A percentile compares a stretch with the other conserved stretches of the same genome.
phyloP scores from a whole-genome alignment of 768 basidiomycete species.

The Lyophyllum semitale region DNA sequence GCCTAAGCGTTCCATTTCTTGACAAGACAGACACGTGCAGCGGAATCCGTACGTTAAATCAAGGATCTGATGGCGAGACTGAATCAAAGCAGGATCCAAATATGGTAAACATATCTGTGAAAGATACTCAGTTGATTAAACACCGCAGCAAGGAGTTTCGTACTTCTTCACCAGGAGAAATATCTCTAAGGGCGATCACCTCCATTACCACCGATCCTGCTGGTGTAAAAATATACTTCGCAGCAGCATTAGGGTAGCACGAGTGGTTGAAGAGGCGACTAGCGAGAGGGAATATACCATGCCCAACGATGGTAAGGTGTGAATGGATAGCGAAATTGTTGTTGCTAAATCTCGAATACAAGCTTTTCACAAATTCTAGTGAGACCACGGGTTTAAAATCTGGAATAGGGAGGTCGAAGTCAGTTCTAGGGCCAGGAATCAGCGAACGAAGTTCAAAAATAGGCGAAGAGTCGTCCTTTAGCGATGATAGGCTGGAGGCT shows the following conservation, averaged over 20 bases:
- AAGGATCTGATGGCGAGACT: constrained; percentile 61
- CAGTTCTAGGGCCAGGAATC: constrained; percentile 40
- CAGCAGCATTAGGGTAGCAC: constrained; percentile 71
- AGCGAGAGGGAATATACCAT: constrained; percentile 76
- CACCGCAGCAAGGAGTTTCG: constrained; percentile 3
- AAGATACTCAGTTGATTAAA: background rate
- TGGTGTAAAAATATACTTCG: constrained; percentile 52
- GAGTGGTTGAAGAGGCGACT: constrained; percentile 86
- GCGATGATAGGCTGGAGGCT: constrained; percentile 14
- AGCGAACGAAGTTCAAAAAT: constrained; percentile 43
- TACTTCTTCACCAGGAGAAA: constrained; percentile 68
- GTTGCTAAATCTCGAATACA: constrained; percentile 71
- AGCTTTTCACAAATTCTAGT: constrained; percentile 23
- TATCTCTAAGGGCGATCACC: constrained; percentile 61
- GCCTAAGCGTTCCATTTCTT: constrained; percentile 38
- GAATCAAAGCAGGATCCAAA: constrained; percentile 72
- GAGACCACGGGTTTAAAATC: constrained; percentile 34
- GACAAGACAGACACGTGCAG: constrained; percentile 64
- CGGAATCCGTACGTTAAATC: constrained; percentile 66
- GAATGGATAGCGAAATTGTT: constrained; percentile 83
- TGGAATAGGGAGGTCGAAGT: constrained; percentile 23
- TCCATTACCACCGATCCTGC: constrained; percentile 54
- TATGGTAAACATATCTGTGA: constrained; percentile 73
- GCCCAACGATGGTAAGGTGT: constrained; percentile 67
- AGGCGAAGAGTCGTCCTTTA: constrained; percentile 22